Evolutionary conservation across 306 rosid species (phyloP).

Genomic region (Castanopsis chinensis): DNA sequence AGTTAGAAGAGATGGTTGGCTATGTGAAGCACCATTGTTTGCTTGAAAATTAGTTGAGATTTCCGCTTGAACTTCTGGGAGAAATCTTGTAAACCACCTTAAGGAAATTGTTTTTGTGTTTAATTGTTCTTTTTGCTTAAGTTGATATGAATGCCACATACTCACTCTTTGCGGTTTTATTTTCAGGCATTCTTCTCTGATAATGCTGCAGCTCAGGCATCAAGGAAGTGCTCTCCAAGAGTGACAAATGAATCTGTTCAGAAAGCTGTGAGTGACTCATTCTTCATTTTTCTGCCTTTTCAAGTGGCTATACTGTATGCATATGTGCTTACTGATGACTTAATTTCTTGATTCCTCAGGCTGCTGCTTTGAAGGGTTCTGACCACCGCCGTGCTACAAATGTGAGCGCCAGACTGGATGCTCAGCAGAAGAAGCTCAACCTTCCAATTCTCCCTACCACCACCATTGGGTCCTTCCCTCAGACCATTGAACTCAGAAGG

Average conservation of each 20-base stretch:
- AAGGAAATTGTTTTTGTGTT: background rate
- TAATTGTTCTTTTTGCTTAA: background rate
- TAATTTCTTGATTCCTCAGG: slow-evolving; percentile 41
- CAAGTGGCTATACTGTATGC: background rate
- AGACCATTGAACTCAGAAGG: slow-evolving; percentile 80
- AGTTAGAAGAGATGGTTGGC: background rate
- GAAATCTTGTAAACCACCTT: background rate
- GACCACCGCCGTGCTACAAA: slow-evolving; percentile 85
- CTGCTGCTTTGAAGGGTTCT: slow-evolving; percentile 87
- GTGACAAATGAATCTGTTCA: slow-evolving; percentile 84
- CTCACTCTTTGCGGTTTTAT: slow-evolving; percentile 23
- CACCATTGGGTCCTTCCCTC: slow-evolving; percentile 96
- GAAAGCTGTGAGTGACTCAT: slow-evolving; percentile 71
- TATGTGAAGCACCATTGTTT: background rate
- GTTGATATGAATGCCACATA: background rate
- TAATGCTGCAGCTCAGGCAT: slow-evolving; percentile 71
- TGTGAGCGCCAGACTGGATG: slow-evolving; percentile 83
- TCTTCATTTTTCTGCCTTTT: slow-evolving; percentile 7
- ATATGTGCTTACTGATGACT: slow-evolving; percentile 11
- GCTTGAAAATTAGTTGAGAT: background rate
- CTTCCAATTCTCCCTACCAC: slow-evolving; percentile 96
- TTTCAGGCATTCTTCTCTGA: slow-evolving; percentile 68
- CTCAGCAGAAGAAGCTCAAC: slow-evolving; percentile 92
- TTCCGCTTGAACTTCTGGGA: background rate
- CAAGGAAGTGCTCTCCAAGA: slow-evolving; percentile 82